Base-by-base conservation (phyloP, 2,329 filamentous ascomycete species). In the Dothistroma septosporum region DNA sequence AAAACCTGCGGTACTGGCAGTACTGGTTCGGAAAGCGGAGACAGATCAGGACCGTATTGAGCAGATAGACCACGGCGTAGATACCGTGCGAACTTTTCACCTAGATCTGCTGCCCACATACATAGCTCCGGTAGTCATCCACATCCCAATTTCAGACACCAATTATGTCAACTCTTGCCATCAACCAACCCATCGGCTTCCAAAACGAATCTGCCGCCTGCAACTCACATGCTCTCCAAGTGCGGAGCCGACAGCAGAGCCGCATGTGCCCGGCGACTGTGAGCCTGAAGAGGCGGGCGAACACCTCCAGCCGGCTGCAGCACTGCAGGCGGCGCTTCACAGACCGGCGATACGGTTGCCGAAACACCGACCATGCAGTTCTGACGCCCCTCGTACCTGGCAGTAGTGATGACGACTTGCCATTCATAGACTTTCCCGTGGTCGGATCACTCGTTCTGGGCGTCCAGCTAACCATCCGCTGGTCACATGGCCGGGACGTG, bases 1-100 rank as follows among this genome's bases (percentile, higher is more conserved):
- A 14, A 12, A 28, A 9, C 4, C 12, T 7, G n/a, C n/a, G 28
- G 47, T 61, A 53, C 37, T 57, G 54, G 46, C 59, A 61, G 54
- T 44, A 48, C 9, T 61, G 54, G 47, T 37, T 61, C 14, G 48
- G 59, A 24, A 35, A 35, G 2, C 24, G 58, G 22, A 53, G 31
- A 24, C 44, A 44, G 35, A 24, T 11, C 12, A 50, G 41, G 14
- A 12, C 16, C 12, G 44, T 57, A 4, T 47, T 56, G 9, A 14
- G 55, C 14, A 6, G 41, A 19, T 44, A 37, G 33, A 37, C 10
- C 10, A 44, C n/a, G 41, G 16, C 41, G 14, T 28, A 28, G 2
- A 44, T 44, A 16, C 12, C 14, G 37, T 16, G 1, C 3, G 37
- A 37, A 11, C 35, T 4, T 12, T 4, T 37, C 35, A 37, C 35